These are phyloP conservation scores for Tetrapisispora iriomotensis DNA, from an alignment of 805 yeast species.

Conservation along the genomic window DNA sequence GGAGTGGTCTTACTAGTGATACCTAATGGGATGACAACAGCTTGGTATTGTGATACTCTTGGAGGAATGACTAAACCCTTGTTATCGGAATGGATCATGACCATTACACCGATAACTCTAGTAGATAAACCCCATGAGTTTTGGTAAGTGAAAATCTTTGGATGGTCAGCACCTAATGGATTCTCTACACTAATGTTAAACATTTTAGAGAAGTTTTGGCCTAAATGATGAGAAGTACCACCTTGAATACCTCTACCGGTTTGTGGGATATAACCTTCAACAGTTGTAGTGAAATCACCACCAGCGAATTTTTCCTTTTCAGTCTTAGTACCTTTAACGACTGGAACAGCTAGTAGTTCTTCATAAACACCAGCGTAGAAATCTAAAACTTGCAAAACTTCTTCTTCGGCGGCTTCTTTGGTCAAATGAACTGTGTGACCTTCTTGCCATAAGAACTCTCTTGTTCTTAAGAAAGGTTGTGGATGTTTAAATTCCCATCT, in stretches of 20 bases:
- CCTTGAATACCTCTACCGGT: constrained; percentile 99
- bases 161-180: constrained; percentile 83
- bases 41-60: constrained; percentile 87
- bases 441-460: constrained; percentile 99
- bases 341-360: constrained; percentile 95
- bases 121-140: constrained; percentile 99
- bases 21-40: constrained; percentile 91
- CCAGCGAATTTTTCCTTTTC: constrained; percentile 99
- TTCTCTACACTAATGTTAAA: constrained; percentile 91
- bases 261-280: constrained; percentile 94
- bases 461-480: constrained; percentile 96
- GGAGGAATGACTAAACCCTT: constrained; percentile 98
- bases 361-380: constrained; percentile 77
- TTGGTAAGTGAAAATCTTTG: constrained; percentile 84
- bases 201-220: constrained; percentile 98
- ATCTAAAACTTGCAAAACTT: constrained; percentile 79
- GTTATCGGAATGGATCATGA: constrained; percentile 97
- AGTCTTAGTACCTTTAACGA: constrained; percentile 87
- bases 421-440: constrained; percentile 98
- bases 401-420: constrained; percentile 66
- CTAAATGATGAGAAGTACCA: constrained; percentile 95
- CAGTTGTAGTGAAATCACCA: constrained; percentile 89
- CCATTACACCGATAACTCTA: constrained; percentile 98
- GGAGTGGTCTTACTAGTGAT: constrained; percentile 76
- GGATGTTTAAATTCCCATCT: constrained; percentile 99